phyloP scores from a whole-genome alignment of 75 land plant genomes.

The Pinus albicaulis region DNA sequence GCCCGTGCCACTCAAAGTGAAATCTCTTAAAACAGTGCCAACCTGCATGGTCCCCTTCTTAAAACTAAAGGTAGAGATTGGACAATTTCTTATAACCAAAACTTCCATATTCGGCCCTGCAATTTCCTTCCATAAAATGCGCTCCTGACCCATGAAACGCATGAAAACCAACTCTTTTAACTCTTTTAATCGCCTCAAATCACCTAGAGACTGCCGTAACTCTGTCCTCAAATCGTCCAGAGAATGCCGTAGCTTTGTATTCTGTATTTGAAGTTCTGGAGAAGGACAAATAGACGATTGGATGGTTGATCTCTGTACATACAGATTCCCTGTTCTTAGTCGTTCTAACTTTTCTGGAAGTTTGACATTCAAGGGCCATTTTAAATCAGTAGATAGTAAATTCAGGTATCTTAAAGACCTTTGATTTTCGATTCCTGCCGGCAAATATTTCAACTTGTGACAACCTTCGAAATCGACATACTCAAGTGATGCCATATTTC shows the following conservation, averaged over 20 bases:
- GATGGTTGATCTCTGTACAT: no score
- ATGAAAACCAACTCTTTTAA: not conserved
- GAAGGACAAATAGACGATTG: no score
- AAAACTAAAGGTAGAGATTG: no score
- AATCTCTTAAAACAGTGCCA: not conserved
- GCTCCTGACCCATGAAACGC: fast-evolving
- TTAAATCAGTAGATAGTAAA: not conserved
- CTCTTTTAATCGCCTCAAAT: not conserved
- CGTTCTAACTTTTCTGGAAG: no score
- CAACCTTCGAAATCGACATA: not conserved
- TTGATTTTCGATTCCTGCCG: not conserved
- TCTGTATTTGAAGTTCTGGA: no score
- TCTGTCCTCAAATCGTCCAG: no score
- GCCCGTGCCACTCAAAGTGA: not conserved
- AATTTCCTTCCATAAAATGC: not conserved
- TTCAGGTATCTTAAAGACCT: not conserved
- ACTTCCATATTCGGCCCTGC: not conserved
- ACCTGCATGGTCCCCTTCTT: no score
- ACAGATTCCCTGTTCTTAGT: no score
- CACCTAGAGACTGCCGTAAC: no score
- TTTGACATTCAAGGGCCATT: not conserved
- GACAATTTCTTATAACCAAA: not conserved
- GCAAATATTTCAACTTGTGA: not conserved
- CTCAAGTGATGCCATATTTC: not conserved
- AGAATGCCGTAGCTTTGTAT: no score